A percentile compares a stretch with the other conserved stretches of the same genome.
Conservation (phyloP, 495 filamentous ascomycete species). For the Penicillium malachiteum region DNA sequence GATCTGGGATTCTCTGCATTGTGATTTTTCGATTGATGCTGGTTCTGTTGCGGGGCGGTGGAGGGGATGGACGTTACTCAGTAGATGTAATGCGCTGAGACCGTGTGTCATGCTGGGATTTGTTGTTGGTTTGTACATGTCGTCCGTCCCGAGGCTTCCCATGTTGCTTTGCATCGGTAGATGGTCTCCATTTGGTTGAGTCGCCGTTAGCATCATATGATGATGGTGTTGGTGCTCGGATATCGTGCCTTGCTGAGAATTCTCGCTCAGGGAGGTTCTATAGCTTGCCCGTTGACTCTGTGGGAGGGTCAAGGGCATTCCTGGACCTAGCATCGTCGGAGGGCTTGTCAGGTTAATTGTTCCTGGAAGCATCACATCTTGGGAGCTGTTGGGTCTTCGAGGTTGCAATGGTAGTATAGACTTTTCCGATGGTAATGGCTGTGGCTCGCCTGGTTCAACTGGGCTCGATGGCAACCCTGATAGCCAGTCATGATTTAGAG, state of each 20-base stretch:
- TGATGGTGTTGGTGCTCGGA: neutral
- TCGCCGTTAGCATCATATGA: neutral
- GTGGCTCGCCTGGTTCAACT: neutral
- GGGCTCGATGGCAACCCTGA: neutral
- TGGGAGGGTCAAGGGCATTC: neutral
- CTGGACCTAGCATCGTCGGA: neutral
- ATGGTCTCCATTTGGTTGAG: neutral
- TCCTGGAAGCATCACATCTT: conserved; percentile 7
- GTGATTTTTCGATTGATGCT: neutral
- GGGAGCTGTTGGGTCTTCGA: neutral
- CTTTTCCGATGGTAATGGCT: neutral
- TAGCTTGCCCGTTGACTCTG: neutral
- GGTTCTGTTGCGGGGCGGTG: neutral
- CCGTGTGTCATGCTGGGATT: neutral
- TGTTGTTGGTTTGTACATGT: conserved; percentile 8
- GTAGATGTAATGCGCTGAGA: neutral
- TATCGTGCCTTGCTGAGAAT: neutral
- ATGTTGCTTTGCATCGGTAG: neutral
- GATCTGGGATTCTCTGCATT: conserved; percentile 1
- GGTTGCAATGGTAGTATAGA: neutral
- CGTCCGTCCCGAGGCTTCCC: conserved; percentile 4
- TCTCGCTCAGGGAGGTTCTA: neutral
- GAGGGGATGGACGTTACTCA: neutral
- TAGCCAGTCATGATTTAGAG: conserved; percentile 11
- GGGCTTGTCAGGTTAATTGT: conserved; percentile 2